Percentiles rank a stretch among this genome's conserved stretches.
Evolutionary conservation across 257 asterid species (phyloP).

Genomic region (Nicotiana tomentosiformis): DNA sequence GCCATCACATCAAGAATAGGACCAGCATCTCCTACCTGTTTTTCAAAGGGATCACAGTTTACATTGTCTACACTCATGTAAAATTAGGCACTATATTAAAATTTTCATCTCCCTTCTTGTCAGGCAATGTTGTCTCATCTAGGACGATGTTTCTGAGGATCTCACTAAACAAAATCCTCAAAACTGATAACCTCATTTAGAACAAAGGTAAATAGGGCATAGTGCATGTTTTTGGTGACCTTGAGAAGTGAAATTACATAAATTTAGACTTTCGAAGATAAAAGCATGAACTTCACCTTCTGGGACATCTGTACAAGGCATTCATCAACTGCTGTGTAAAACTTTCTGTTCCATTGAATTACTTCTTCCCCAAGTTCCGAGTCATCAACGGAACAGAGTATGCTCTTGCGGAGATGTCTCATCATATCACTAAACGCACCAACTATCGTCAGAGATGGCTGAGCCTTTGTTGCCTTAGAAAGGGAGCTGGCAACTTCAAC

Average conservation of each 20-base stretch:
- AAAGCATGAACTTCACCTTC: slow-evolving; percentile 42
- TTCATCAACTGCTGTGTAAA: slow-evolving; percentile 46
- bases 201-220: background rate
- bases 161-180: background rate
- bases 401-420: slow-evolving; percentile 70
- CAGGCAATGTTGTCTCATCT: background rate
- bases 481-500: slow-evolving; percentile 60
- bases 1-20: slow-evolving; percentile 81
- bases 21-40: slow-evolving; percentile 72
- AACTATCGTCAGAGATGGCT: slow-evolving; percentile 52
- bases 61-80: slow-evolving; percentile 10
- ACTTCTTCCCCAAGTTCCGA: slow-evolving; percentile 57
- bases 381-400: slow-evolving; percentile 54
- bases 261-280: background rate
- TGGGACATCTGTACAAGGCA: slow-evolving; percentile 62
- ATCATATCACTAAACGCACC: slow-evolving; percentile 74
- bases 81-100: slow-evolving; percentile 1
- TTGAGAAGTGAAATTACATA: slow-evolving; percentile 1
- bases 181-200: background rate
- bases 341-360: slow-evolving; percentile 52
- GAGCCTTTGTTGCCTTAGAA: slow-evolving; percentile 48
- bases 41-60: slow-evolving; percentile 19
- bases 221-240: slow-evolving; percentile 8
- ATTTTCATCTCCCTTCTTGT: background rate
- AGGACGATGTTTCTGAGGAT: background rate